Evolutionary conservation across 805 yeast species (phyloP).

Genomic region (Saturnispora saitoi): DNA sequence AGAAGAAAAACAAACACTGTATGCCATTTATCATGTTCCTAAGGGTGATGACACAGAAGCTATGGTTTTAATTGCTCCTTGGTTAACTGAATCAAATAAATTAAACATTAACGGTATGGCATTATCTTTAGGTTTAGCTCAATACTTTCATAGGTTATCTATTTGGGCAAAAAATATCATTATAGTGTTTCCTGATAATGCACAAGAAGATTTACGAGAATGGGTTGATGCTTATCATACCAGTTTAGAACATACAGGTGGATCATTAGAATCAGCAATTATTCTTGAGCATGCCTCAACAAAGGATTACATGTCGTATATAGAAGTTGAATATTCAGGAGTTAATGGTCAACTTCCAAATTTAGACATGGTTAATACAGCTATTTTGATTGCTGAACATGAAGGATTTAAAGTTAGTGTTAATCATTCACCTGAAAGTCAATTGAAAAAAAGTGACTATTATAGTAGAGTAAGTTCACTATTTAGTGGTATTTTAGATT

Average conservation of each 20-base stretch:
- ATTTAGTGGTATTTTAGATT: conserved; percentile 54
- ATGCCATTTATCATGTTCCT: conserved; percentile 85
- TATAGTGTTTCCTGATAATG: conserved; percentile 71
- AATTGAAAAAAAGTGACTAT: conserved; percentile 41
- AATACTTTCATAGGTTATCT: conserved; percentile 78
- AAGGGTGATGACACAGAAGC: conserved; percentile 96
- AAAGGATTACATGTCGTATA: conserved; percentile 58
- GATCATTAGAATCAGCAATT: conserved; percentile 85
- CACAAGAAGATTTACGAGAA: conserved; percentile 55
- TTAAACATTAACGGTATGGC: conserved; percentile 77
- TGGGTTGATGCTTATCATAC: conserved; percentile 97
- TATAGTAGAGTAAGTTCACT: conserved; percentile 50
- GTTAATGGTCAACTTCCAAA: conserved; percentile 94
- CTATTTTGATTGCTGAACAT: conserved; percentile 61
- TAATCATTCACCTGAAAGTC: conserved; percentile 46
- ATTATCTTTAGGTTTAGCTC: conserved; percentile 59
- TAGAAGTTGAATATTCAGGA: conserved; percentile 78
- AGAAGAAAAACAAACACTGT: conserved; percentile 31
- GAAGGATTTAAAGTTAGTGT: conserved; percentile 66
- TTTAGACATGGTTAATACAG: conserved; percentile 79
- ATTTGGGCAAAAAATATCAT: conserved; percentile 95
- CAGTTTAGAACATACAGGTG: conserved; percentile 78
- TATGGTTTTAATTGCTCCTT: conserved; percentile 83
- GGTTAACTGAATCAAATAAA: conserved; percentile 58
- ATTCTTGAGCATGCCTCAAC: conserved; percentile 65